Percentiles rank a stretch among this genome's conserved stretches.
These are phyloP conservation scores for Craspedostauros australis DNA, from an alignment of 108 stramenopile genomes.

Conservation along the genomic window DNA sequence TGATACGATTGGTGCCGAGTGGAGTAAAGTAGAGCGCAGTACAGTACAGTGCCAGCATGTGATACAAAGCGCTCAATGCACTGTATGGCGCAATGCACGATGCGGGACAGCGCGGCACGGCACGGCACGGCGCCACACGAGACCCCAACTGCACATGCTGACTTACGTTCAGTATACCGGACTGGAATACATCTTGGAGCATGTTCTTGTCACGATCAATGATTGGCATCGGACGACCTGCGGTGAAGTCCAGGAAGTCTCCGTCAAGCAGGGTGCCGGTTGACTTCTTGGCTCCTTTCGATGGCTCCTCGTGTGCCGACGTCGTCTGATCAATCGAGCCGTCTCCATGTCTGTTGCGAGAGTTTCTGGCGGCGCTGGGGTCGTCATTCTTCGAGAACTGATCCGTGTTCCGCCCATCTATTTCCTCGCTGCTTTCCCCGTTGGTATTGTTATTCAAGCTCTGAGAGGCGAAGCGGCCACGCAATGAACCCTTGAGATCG, in stretches of 20 bases:
- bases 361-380: conserved; percentile 19
- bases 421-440: no score
- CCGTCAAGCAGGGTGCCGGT: conserved; percentile 84
- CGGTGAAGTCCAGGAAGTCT: conserved; percentile 92
- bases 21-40: no score
- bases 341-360: conserved; percentile 15
- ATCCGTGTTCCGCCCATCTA: conserved; percentile 11
- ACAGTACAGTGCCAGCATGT: no score
- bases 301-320: neutral
- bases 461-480: conserved; percentile 87
- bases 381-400: conserved; percentile 32
- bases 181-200: conserved; percentile 88
- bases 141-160: neutral
- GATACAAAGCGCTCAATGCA: no score
- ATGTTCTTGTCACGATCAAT: conserved; percentile 87
- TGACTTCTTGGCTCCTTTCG: conserved; percentile 11
- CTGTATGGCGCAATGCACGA: neutral
- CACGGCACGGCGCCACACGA: neutral
- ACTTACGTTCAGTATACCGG: conserved; percentile 82
- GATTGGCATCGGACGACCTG: conserved; percentile 89
- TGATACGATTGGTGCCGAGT: no score
- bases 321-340: conserved; percentile 7
- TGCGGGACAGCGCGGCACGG: neutral
- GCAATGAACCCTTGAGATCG: conserved; percentile 92
- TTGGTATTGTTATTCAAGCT: no score